Evolutionary conservation across 192 early-diverging fungal species (phyloP).

Genomic region (Globomyces pollinis-pini): DNA sequence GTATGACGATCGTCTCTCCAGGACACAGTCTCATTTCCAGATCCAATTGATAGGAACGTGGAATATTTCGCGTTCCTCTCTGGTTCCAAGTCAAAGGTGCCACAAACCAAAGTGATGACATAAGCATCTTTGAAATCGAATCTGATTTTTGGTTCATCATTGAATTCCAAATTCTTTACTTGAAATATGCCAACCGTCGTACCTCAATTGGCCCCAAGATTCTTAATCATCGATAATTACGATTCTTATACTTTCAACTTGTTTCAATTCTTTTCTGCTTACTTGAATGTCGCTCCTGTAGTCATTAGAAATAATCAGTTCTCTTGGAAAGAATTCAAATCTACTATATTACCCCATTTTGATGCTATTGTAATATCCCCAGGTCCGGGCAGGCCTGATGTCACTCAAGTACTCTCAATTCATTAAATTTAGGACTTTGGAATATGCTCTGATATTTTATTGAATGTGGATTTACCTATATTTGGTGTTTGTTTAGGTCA

Average conservation of each 20-base stretch:
- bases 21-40: too few species aligned
- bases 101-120: too few species aligned
- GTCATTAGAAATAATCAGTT: conserved; percentile 93
- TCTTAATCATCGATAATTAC: conserved; percentile 91
- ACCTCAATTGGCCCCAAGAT: conserved; percentile 18
- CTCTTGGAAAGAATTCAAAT: conserved; percentile 5
- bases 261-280: conserved; percentile 53
- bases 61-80: too few species aligned
- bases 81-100: too few species aligned
- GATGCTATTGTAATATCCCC: conserved; percentile 90
- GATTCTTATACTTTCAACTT: conserved; percentile 98
- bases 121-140: too few species aligned
- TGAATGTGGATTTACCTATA: conserved; percentile 50
- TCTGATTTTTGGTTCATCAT: too few species aligned
- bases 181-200: too few species aligned
- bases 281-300: conserved; percentile 39
- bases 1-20: too few species aligned
- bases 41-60: too few species aligned
- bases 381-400: conserved; percentile 81
- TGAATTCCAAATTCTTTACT: too few species aligned
- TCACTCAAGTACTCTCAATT: conserved; percentile 27
- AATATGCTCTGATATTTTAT: conserved; percentile 54
- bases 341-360: conserved; percentile 65
- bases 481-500: conserved; percentile 93
- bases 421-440: conserved; percentile 65